These are phyloP conservation scores for Psilocybe sp. DNA, from an alignment of 768 basidiomycete species.

Conservation along the genomic window DNA sequence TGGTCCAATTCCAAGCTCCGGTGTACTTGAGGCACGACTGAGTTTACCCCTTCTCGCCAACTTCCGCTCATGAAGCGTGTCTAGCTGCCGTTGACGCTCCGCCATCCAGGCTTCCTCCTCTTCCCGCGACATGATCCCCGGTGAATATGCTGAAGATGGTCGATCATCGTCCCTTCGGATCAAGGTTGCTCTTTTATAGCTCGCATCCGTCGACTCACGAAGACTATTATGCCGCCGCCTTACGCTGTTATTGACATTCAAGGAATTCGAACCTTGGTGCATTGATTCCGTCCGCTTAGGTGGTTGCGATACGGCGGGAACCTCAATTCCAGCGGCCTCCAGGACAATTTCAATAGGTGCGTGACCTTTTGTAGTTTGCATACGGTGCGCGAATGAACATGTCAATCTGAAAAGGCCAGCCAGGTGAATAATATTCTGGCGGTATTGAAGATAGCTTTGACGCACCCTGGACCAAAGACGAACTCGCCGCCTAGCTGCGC, in stretches of 20 bases:
- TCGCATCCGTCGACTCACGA: too few relatives aligned
- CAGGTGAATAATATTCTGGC: not conserved
- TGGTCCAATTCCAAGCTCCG: not conserved
- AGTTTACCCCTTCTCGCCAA: constrained; percentile 20
- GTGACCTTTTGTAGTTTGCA: constrained; percentile 75
- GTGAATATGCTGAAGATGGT: constrained; percentile 2
- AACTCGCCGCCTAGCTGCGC: constrained; percentile 91
- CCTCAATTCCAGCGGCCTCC: constrained; percentile 13
- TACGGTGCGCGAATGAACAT: constrained; percentile 79
- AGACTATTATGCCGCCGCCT: too few relatives aligned
- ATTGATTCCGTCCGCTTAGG: too few relatives aligned
- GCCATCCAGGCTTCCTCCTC: constrained; percentile 32
- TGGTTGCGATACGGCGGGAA: not conserved
- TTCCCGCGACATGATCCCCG: constrained; percentile 17
- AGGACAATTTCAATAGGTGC: constrained; percentile 71
- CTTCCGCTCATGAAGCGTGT: constrained; percentile 26
- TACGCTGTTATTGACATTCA: too few relatives aligned
- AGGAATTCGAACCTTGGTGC: too few relatives aligned
- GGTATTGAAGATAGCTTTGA: constrained; percentile 1
- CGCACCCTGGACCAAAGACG: constrained; percentile 46
- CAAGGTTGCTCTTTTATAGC: too few relatives aligned
- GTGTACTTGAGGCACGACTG: constrained; percentile 2
- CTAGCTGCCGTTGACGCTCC: constrained; percentile 25
- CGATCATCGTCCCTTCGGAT: not conserved
- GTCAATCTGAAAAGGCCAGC: constrained; percentile 42